phyloP scores from a whole-genome alignment of 257 asterid species.

The Rubia yunnanensis region DNA sequence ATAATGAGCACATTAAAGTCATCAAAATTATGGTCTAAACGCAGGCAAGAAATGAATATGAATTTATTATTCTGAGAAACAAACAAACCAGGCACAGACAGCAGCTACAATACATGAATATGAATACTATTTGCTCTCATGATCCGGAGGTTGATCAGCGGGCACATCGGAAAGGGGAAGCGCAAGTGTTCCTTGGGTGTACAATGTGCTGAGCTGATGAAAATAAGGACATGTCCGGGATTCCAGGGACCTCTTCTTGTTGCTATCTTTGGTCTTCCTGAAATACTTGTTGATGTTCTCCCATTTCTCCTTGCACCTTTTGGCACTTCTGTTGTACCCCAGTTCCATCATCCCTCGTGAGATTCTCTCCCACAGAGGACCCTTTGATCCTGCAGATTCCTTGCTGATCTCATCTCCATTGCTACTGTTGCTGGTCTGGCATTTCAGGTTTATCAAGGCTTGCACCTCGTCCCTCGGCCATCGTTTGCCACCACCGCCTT shows the following conservation, averaged over 20 bases:
- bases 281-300: constrained; percentile 81
- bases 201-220: constrained; percentile 51
- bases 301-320: constrained; percentile 89
- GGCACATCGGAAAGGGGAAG: constrained; percentile 10
- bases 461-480: constrained; percentile 83
- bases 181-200: constrained; percentile 31
- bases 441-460: constrained; percentile 60
- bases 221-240: constrained; percentile 88
- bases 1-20: not conserved
- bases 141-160: constrained; percentile 3
- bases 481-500: constrained; percentile 30
- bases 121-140: not conserved
- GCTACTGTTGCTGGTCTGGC: constrained; percentile 9
- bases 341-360: constrained; percentile 62
- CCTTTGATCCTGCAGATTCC: constrained; percentile 25
- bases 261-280: constrained; percentile 65
- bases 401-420: constrained; percentile 3
- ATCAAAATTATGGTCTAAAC: not conserved
- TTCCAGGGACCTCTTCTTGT: constrained; percentile 66
- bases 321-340: constrained; percentile 67
- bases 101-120: not conserved
- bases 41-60: not conserved
- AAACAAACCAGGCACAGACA: not conserved
- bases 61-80: not conserved
- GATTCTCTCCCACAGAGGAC: constrained; percentile 77